These are phyloP conservation scores for Phyllosticta ampelicida DNA, from an alignment of 2,329 filamentous ascomycete species.

Conservation along the genomic window DNA sequence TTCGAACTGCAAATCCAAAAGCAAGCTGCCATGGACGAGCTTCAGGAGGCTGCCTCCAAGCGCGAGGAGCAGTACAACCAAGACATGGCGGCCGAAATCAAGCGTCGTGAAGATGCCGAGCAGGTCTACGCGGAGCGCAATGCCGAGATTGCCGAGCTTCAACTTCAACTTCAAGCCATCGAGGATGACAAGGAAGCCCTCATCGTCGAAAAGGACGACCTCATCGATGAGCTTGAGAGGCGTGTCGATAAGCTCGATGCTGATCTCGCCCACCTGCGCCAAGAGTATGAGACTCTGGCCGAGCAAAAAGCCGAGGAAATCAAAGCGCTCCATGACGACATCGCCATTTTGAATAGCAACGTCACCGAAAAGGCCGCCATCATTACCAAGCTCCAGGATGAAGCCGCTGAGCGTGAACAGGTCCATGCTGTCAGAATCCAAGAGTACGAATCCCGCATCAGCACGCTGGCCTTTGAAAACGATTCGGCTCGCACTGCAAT, in stretches of 20 bases:
- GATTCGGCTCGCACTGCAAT: slow-evolving; percentile 12
- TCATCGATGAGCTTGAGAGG: slow-evolving; percentile 21
- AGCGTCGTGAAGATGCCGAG: slow-evolving; percentile 29
- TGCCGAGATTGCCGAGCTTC: slow-evolving; percentile 24
- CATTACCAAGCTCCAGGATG: slow-evolving; percentile 20
- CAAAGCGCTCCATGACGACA: slow-evolving; percentile 18
- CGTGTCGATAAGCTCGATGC: slow-evolving; percentile 25
- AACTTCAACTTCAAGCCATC: slow-evolving; percentile 23
- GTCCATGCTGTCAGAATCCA: slow-evolving; percentile 17
- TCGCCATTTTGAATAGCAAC: slow-evolving; percentile 25
- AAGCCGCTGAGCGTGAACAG: slow-evolving; percentile 21
- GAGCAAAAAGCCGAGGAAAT: slow-evolving; percentile 20
- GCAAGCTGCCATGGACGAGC: slow-evolving; percentile 26
- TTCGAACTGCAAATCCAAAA: slow-evolving; percentile 36
- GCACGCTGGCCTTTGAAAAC: slow-evolving; percentile 15
- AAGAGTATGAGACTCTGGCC: slow-evolving; percentile 22
- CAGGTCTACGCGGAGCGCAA: slow-evolving; percentile 23
- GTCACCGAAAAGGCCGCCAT: slow-evolving; percentile 22
- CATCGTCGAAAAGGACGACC: slow-evolving; percentile 23
- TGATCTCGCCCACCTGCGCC: slow-evolving; percentile 23
- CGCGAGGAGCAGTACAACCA: slow-evolving; percentile 29
- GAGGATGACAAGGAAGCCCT: slow-evolving; percentile 20
- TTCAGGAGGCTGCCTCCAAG: slow-evolving; percentile 28
- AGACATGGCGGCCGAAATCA: slow-evolving; percentile 29
- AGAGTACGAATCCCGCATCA: slow-evolving; percentile 21